Base-by-base conservation (phyloP, 2,329 filamentous ascomycete species). In the Cytospora schulzeri region DNA sequence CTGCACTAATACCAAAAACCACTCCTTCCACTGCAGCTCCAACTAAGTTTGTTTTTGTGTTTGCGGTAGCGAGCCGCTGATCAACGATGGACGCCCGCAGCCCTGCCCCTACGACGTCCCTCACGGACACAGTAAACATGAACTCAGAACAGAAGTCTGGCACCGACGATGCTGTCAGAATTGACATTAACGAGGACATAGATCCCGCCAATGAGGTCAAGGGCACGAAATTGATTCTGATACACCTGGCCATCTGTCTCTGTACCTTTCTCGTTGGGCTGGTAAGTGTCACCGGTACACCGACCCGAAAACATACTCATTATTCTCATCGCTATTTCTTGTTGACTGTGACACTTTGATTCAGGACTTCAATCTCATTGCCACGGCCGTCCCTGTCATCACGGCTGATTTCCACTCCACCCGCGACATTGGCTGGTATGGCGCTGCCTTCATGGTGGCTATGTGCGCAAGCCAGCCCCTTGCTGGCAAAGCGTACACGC, bases 401-500 rank as follows among this genome's bases (percentile, higher is more conserved):
- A 75, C 73, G 14, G 57, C 67, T 50, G 71, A 74, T 45, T 75
- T 75, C 66, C 50, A 71, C 26, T 75, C 73, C 6, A 73, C 71
- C 9, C 69, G 70, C 4, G 73, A 76, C 62, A 69, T 72, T 19
- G 71, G 71, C 24, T 72, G 71, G 71, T 73, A 74, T 62, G 71
- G 71, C 29, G 70, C 75, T 17, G 70, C 73, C 11, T 76, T 75
- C 55, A 68, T 75, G 22, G 68, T 76, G 29, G 76, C 74, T 53
- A 71, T 71, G 22, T 75, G 73, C 56, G 73, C 73, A 14, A 75
- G 75, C 53, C 71, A 75, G 57, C 73, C 71, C n/a, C 68, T 76
- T 38, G 76, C 75, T 62, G 76, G 76, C 12, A 71, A 73, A 14
- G 70, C 77, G 17, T 77, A 73, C 60, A 74, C 71, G 66, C 68